Evolutionary conservation across 1,284 basidiomycete species (phyloP), one percentile per base, ranked within the genome.

Genomic region (Lignosus rhinocerotis): DNA sequence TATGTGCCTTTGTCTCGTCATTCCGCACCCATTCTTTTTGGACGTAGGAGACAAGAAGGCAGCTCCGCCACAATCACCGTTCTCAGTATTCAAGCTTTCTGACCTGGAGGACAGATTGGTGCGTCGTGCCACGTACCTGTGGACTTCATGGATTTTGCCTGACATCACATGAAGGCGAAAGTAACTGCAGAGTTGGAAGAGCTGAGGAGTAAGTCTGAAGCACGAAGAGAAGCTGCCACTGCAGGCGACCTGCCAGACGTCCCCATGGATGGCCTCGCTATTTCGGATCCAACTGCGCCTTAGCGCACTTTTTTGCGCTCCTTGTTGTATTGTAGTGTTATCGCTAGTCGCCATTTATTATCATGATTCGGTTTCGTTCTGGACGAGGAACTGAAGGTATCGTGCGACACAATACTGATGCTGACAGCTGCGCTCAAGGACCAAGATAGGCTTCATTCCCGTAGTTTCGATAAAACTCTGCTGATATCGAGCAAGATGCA

Each of bases 91-190:
- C 69, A 76, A 85, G 65, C 75, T 81, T 58, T 64, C 75, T 7
- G 85, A 88, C 11, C 67, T 92, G 10, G 83, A 88, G 55, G 76
- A 76, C 11, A 84, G 86, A 67, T 72, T 79, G 55, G 87, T 88
- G 61, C 46, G 84, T 76, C 38, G 48, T 21, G 32, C 9, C 10
- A 1, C 11, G 12, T 30, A 19, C 43, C 11, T 11, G 1, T 30
- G 21, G 8, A 6, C 16, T 30, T 14, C 8, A 45, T 14, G 6
- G 11, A n/a, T 5, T 4, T 11, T 45, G 11, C 21, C 11, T 19
- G 11, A 19, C 25, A 30, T 31, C 3, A 52, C 19, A 38, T 42
- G 8, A 54, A 85, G 83, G 72, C 73, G 11, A 80, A 80, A 60
- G 69, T 85, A 14, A 73, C 76, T 49, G 73, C 72, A 25, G 83